Evolutionary conservation across 176 grass and related monocot genomes (phyloP), one percentile per base, ranked within the genome.

Genomic region (Hyparrhenia diplandra): DNA sequence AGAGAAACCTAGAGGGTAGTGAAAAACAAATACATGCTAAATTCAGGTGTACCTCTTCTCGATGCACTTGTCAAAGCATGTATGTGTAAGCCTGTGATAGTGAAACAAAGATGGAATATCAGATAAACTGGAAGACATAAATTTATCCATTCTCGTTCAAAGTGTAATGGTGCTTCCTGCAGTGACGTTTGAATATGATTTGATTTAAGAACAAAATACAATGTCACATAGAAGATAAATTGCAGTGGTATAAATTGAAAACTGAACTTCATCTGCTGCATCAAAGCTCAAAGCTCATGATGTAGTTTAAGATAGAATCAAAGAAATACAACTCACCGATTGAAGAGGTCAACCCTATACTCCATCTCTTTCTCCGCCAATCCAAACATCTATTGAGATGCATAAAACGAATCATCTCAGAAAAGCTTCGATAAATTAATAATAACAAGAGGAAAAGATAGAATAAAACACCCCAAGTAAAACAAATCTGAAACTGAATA

Each of bases 331-430:
- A 72, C 45, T 80, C 27, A 95, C 89, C 85, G 75, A 36, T 95
- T 95, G 85, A 92, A 95, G 73, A 92, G 84, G 69, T 95, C 93
- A 58, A 95, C 93, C 80, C 89, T 85, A 61, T 95, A 92, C 37
- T 95, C 93, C 93, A 95, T 95, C 75, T 95, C 93, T 79, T 88
- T 90, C 66, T 90, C 89, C 1, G 93, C 89, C 79, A 95, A 78
- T 54, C 82, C 89, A 84, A 95, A 90, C 77, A 90, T 88, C 93
- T 95, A 83, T 42, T 76, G 14, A 34, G 36, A 45, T 13, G 27
- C 3, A 60, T 67, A 60, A 0, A 6, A 21, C 2, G 1, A 76
- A 31, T 66, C 8, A 68, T 68, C 32, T 37, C 43, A 83, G 45
- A 35, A 65, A 75, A 42, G 7, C 10, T 42, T 31, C 46, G n/a